Evolutionary conservation across 23 red algal species (phyloP), one percentile per base, ranked within the genome.

Genomic region (Pyropia haitanensis): DNA sequence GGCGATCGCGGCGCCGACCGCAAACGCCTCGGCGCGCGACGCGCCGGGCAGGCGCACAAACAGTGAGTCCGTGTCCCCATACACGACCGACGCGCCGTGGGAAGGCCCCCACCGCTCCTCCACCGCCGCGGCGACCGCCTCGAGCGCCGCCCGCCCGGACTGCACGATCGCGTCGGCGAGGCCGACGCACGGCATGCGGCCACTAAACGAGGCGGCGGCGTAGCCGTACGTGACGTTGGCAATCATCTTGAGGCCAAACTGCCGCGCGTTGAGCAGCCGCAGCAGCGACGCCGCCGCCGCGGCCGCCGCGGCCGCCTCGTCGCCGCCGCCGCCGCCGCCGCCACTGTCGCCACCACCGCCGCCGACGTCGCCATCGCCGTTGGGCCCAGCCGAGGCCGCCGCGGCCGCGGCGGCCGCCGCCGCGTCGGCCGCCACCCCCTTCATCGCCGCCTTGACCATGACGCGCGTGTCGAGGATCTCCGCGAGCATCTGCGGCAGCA

Each of bases 151-250:
- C 25, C 94, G 78, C 26, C 94, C 87, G 21, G 76, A 87, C 49
- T 89, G 85, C 9, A 98, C 94, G 15, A 98, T 98, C 13, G 94
- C 75, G 56, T 98, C 94, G 48, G 94, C 94, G 56, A 98, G 72
- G 32, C 79, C 85, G 27, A 85, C 70, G 60, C 94, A 91, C 51
- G 94, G 94, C 94, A 98, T 98, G 49, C 94, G 81, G 44, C 94
- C 94, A 7, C 79, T 87, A 59, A 98, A 91, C 27, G 85, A 80
- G 12, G 94, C 94, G 18, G 75, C 68, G 4, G 94, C 77, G 72
- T 91, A 98, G 18, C 94, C 94, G 60, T 98, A 98, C 15, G 94
- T 98, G 14, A 98, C 94, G 31, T 98, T 98, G 49, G 94, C 94
- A 68, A 98, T 91, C 71, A 90, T 85, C 79, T 98, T 98, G 23